Percentiles rank a stretch among this genome's conserved stretches.
phyloP scores from a whole-genome alignment of 176 grass and related monocot genomes.

The Pontederia paniculata region DNA sequence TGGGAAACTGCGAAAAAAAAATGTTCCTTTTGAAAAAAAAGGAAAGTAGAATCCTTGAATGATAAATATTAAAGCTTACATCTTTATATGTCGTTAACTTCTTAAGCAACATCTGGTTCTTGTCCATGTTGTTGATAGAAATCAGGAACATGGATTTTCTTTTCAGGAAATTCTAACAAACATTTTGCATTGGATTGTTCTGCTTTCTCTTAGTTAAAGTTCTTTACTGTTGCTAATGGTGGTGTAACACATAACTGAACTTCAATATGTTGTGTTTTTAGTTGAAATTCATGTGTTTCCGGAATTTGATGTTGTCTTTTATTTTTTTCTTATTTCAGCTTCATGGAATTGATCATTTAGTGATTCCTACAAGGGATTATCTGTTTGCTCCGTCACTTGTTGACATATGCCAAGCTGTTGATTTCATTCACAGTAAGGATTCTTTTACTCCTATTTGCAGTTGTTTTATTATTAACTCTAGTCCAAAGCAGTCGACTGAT shows the following conservation, averaged over 20 bases:
- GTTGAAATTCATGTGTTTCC: background rate
- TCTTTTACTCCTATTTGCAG: background rate
- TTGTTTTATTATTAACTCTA: background rate
- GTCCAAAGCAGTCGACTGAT: background rate
- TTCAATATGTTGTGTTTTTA: no score
- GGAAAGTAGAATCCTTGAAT: no score
- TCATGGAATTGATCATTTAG: slow-evolving; percentile 64
- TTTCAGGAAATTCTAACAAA: background rate
- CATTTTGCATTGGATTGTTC: background rate
- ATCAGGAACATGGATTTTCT: no score
- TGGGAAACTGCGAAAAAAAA: no score
- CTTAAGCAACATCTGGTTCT: no score
- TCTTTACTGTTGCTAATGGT: background rate
- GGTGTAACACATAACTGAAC: no score
- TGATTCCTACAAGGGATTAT: slow-evolving; percentile 88
- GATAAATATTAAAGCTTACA: background rate
- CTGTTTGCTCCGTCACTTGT: slow-evolving; percentile 64
- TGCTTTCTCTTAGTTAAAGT: slow-evolving; percentile 6
- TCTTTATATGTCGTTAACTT: no score
- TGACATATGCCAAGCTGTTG: slow-evolving; percentile 62
- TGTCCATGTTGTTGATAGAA: no score
- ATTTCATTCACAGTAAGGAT: slow-evolving; percentile 79
- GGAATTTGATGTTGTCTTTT: background rate
- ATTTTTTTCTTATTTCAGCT: slow-evolving; percentile 26
- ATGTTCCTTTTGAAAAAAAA: no score